Evolutionary conservation across 75 land plant species (phyloP).

Genomic region (Pinus tabuliformis): DNA sequence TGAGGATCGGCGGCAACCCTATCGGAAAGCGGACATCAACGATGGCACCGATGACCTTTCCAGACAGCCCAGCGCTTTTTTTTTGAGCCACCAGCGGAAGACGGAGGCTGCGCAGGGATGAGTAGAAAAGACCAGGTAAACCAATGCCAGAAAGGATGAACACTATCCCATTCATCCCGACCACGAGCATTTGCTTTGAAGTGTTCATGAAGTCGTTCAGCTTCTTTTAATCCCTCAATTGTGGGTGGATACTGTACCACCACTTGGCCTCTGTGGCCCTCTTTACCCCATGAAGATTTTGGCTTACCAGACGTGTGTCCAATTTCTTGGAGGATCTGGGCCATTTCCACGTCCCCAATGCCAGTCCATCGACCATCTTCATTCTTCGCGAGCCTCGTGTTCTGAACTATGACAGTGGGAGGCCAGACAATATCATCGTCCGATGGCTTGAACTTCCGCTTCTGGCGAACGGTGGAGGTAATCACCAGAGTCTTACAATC

Average conservation of each 20-base stretch:
- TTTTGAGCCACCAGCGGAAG: too few relatives aligned
- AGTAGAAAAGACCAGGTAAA: too few relatives aligned
- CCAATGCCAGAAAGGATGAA: slow-evolving; percentile 26
- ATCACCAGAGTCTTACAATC: neutral
- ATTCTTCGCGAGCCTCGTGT: slow-evolving; percentile 24
- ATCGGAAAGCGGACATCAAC: too few relatives aligned
- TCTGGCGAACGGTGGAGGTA: neutral
- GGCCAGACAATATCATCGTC: slow-evolving; percentile 34
- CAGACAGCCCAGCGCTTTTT: too few relatives aligned
- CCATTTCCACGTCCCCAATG: slow-evolving; percentile 22
- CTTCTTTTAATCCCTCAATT: slow-evolving; percentile 19
- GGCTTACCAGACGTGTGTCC: too few relatives aligned
- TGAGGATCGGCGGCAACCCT: too few relatives aligned
- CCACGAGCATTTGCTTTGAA: slow-evolving; percentile 22
- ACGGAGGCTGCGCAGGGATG: too few relatives aligned
- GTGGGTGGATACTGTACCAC: slow-evolving; percentile 24
- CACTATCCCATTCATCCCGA: slow-evolving; percentile 22
- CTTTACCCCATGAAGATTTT: neutral
- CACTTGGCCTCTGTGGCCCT: slow-evolving; percentile 37
- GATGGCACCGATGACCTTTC: too few relatives aligned
- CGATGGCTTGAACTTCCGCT: neutral
- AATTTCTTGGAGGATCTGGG: slow-evolving; percentile 8
- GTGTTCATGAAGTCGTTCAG: slow-evolving; percentile 27
- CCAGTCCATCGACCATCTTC: slow-evolving; percentile 35
- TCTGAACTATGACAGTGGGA: slow-evolving; percentile 29